These are phyloP conservation scores for Chaetomiaceae sp. DNA, from an alignment of 2,329 filamentous ascomycete species.

Conservation along the genomic window DNA sequence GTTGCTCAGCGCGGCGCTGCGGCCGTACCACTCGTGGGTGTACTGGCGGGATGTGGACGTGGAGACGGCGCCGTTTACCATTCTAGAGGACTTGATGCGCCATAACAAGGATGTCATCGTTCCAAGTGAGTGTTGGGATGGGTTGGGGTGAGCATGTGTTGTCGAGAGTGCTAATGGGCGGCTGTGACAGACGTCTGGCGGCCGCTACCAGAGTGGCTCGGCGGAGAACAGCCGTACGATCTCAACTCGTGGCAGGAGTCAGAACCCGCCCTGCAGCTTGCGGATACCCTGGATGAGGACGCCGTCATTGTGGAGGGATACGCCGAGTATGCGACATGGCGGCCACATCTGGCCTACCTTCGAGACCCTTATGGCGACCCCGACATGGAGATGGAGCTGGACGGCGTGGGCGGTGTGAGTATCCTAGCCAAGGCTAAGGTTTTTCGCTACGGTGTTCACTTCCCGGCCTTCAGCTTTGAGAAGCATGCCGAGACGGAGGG, in stretches of 20 bases:
- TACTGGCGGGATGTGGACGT: conserved; percentile 99
- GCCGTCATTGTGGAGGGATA: conserved; percentile 98
- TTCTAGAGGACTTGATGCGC: conserved; percentile 94
- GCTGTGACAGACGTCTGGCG: conserved; percentile 79
- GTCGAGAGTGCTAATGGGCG: conserved; percentile 4
- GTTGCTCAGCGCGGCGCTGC: conserved; percentile 85
- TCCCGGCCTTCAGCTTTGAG: conserved; percentile 96
- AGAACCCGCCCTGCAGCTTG: conserved; percentile 86
- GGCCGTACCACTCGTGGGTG: conserved; percentile 96
- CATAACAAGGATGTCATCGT: conserved; percentile 99
- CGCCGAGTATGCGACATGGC: conserved; percentile 97
- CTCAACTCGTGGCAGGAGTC: conserved; percentile 99
- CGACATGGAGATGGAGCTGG: conserved; percentile 99
- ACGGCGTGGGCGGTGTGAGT: conserved; percentile 94
- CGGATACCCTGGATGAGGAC: conserved; percentile 93
- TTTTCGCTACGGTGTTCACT: conserved; percentile 91
- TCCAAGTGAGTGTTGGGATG: conserved; percentile 69
- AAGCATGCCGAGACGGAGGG: conserved; percentile 98
- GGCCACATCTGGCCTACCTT: conserved; percentile 92
- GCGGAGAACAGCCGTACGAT: conserved; percentile 96
- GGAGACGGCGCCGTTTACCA: conserved; percentile 93
- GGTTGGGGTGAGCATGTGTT: neutral
- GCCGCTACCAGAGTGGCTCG: conserved; percentile 96
- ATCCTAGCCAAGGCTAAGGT: conserved; percentile 95
- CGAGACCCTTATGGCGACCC: conserved; percentile 95